These are phyloP conservation scores for Hypoxylon crocopeplum DNA, from an alignment of 495 filamentous ascomycete species.

Conservation along the genomic window DNA sequence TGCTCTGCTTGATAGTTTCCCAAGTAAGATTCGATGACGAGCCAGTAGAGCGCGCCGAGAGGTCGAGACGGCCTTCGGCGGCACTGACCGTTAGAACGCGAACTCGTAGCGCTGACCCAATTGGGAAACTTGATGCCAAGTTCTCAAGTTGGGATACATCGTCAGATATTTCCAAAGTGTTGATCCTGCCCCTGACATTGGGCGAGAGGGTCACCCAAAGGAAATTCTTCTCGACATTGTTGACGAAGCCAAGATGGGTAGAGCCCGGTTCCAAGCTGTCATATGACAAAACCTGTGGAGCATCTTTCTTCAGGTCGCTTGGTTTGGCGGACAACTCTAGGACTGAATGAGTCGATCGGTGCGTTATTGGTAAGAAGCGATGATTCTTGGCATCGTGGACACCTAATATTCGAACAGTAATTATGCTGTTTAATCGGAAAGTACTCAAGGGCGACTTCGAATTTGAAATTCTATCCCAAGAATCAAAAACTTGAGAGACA, in stretches of 20 bases:
- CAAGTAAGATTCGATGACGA: conserved; percentile 65
- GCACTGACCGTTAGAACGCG: conserved; percentile 77
- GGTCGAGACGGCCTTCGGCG: conserved; percentile 77
- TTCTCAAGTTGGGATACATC: conserved; percentile 78
- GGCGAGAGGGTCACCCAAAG: conserved; percentile 91
- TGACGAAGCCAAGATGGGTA: conserved; percentile 80
- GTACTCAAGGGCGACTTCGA: conserved; percentile 75
- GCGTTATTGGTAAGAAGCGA: conserved; percentile 88
- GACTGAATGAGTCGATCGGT: conserved; percentile 78
- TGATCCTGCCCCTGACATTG: conserved; percentile 85
- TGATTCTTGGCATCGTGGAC: conserved; percentile 90
- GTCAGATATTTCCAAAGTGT: conserved; percentile 81
- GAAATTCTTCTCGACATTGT: conserved; percentile 77
- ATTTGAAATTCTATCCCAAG: conserved; percentile 83
- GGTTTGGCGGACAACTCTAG: conserved; percentile 90
- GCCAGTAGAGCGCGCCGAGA: conserved; percentile 70
- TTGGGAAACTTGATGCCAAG: conserved; percentile 81
- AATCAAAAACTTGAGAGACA: conserved; percentile 85
- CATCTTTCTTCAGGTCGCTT: conserved; percentile 61
- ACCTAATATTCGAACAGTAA: conserved; percentile 81
- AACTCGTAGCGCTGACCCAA: conserved; percentile 83
- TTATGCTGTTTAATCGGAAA: conserved; percentile 72
- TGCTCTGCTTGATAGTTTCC: conserved; percentile 72
- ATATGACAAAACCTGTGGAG: conserved; percentile 66
- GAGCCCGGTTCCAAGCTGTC: conserved; percentile 76